Evolutionary conservation across 495 filamentous ascomycete genomes (phyloP).

Genomic region (Poronia punctata): DNA sequence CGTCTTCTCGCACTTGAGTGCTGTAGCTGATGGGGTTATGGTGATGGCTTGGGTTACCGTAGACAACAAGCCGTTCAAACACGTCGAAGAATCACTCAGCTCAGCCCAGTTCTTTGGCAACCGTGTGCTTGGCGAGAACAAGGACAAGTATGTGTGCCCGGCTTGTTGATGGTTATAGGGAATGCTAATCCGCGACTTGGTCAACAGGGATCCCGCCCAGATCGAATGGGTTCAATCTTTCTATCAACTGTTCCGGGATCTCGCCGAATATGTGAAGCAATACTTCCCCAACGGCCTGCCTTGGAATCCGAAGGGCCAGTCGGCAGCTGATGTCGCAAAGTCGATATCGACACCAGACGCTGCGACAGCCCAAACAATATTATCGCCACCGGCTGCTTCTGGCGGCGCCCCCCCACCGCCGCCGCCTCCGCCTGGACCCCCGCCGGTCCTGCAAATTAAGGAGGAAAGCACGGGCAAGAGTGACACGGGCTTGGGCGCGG

Average conservation of each 20-base stretch:
- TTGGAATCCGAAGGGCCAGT: constrained; percentile 81
- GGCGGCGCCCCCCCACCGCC: constrained; percentile 63
- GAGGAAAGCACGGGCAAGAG: constrained; percentile 26
- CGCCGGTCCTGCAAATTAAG: constrained; percentile 44
- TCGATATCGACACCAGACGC: constrained; percentile 28
- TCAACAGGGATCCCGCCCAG: constrained; percentile 63
- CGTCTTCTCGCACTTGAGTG: constrained; percentile 68
- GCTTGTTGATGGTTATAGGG: background rate
- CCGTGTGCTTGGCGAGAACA: constrained; percentile 78
- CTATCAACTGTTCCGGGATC: constrained; percentile 76
- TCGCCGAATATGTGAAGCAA: constrained; percentile 72
- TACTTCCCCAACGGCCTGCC: constrained; percentile 71
- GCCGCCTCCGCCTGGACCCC: constrained; percentile 62
- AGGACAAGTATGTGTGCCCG: constrained; percentile 65
- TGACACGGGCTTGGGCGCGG: constrained; percentile 62
- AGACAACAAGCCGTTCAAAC: constrained; percentile 70
- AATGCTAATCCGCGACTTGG: constrained; percentile 3
- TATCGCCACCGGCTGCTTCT: constrained; percentile 50
- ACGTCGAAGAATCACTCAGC: constrained; percentile 68
- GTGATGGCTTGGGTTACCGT: constrained; percentile 80
- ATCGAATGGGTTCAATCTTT: constrained; percentile 82
- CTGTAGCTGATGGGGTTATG: constrained; percentile 82
- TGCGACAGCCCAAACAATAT: constrained; percentile 23
- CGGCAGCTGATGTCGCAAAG: constrained; percentile 62
- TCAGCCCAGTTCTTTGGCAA: constrained; percentile 89